Conservation (phyloP, 78 protist genomes). For the Polysphondylium violaceum region DNA sequence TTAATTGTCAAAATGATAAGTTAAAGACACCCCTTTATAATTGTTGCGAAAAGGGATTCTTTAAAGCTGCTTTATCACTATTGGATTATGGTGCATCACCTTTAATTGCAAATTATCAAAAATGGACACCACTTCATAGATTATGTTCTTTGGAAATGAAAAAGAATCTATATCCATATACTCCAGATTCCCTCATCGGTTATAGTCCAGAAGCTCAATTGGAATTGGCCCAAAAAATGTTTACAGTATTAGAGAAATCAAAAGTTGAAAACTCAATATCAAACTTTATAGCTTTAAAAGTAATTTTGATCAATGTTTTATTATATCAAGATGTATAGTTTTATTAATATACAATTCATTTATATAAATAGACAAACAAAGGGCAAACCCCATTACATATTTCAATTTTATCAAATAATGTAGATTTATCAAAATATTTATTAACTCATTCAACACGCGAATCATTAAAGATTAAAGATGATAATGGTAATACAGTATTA, state of each 20-base stretch:
- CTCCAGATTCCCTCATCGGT: background rate
- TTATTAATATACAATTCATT: background rate
- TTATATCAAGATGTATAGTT: background rate
- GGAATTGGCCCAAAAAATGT: constrained; percentile 6
- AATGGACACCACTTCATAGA: constrained; percentile 57
- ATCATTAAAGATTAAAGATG: constrained; percentile 18
- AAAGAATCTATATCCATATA: background rate
- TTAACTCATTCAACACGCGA: constrained; percentile 30
- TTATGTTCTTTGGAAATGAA: background rate
- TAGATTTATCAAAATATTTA: constrained; percentile 3
- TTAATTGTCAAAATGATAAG: constrained; percentile 31
- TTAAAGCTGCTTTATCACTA: constrained; percentile 22
- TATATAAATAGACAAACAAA: background rate
- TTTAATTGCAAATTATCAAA: constrained; percentile 8
- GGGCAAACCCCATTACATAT: constrained; percentile 58
- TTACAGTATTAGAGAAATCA: background rate
- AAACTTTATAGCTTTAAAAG: constrained; percentile 13
- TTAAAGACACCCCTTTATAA: constrained; percentile 32
- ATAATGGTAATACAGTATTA: constrained; percentile 46
- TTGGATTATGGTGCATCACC: constrained; percentile 46
- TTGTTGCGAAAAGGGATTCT: constrained; percentile 44
- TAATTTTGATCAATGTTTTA: constrained; percentile 5
- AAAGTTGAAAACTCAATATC: background rate
- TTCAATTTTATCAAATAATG: background rate
- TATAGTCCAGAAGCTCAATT: background rate